These are phyloP conservation scores for Xerocomus potaroensis DNA, from an alignment of 768 basidiomycete genomes.

Conservation along the genomic window DNA sequence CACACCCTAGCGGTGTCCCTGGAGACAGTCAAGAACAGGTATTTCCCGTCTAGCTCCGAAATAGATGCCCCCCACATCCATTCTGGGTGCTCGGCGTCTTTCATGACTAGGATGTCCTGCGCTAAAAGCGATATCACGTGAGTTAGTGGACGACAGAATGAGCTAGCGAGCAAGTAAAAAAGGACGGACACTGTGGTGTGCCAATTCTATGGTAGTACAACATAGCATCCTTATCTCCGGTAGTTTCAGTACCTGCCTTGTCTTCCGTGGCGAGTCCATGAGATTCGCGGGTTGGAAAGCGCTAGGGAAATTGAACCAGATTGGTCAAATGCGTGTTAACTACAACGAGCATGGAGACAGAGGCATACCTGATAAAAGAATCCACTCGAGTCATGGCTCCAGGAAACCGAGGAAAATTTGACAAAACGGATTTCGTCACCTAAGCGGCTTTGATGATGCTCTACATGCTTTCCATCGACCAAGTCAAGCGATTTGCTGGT, in stretches of 20 bases:
- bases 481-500: constrained; percentile 54
- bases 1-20: constrained; percentile 64
- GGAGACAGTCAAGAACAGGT: constrained; percentile 48
- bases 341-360: no score
- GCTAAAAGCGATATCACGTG: constrained; percentile 35
- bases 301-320: constrained; percentile 27
- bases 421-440: constrained; percentile 68
- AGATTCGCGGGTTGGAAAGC: constrained; percentile 51
- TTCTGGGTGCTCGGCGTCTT: constrained; percentile 59
- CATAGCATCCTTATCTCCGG: constrained; percentile 63
- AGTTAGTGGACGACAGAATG: neutral
- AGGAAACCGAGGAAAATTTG: constrained; percentile 69
- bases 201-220: constrained; percentile 73
- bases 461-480: constrained; percentile 33
- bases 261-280: constrained; percentile 47
- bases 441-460: constrained; percentile 49
- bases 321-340: neutral
- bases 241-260: constrained; percentile 53
- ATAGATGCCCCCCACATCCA: constrained; percentile 58
- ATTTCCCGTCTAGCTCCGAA: constrained; percentile 61
- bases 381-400: constrained; percentile 76
- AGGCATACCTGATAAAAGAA: constrained; percentile 72
- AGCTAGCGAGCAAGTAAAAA: constrained; percentile 1
- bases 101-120: constrained; percentile 63
- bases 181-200: constrained; percentile 57